Evolutionary conservation across 352 stramenopile genomes (phyloP).

Genomic region (Peronospora destructor): DNA sequence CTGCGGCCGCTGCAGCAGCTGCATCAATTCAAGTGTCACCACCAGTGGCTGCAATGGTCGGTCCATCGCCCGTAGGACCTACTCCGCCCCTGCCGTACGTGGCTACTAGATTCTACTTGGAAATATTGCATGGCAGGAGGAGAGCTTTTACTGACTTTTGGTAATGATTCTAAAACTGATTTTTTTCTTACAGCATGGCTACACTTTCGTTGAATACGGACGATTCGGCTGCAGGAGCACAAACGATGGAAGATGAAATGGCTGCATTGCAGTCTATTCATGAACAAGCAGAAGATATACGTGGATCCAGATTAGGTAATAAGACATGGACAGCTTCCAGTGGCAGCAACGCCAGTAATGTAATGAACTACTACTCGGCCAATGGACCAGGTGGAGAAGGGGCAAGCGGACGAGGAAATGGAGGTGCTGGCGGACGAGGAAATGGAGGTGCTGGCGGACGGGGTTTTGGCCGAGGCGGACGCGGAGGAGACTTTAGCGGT

Average conservation of each 20-base stretch:
- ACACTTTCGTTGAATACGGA: conserved; percentile 19
- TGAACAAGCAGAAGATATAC: conserved; percentile 78
- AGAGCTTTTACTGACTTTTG: conserved; percentile 8
- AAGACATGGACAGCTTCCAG: conserved; percentile 76
- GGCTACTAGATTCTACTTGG: conserved; percentile 4
- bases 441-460: conserved; percentile 30
- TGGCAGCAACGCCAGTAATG: conserved; percentile 72
- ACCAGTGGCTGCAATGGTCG: conserved; percentile 34
- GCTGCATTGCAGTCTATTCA: conserved; percentile 79
- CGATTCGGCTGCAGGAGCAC: conserved; percentile 33
- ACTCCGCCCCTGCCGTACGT: conserved; percentile 39
- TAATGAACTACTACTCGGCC: conserved; percentile 70
- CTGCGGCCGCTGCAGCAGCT: conserved; percentile 42
- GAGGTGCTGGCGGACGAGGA: conserved; percentile 33
- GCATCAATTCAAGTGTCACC: conserved; percentile 32
- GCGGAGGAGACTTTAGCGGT: conserved; percentile 35
- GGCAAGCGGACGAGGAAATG: conserved; percentile 29
- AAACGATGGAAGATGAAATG: conserved; percentile 82
- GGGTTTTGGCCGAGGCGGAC: conserved; percentile 43
- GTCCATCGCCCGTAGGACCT: conserved; percentile 30
- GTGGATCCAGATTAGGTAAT: conserved; percentile 67
- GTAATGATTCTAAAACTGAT: too few species aligned
- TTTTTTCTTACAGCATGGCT: conserved; percentile 18
- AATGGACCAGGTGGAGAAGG: conserved; percentile 28
- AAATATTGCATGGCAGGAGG: conserved; percentile 5